Conservation (phyloP, 805 yeast species). For the Candida wancherniae region DNA sequence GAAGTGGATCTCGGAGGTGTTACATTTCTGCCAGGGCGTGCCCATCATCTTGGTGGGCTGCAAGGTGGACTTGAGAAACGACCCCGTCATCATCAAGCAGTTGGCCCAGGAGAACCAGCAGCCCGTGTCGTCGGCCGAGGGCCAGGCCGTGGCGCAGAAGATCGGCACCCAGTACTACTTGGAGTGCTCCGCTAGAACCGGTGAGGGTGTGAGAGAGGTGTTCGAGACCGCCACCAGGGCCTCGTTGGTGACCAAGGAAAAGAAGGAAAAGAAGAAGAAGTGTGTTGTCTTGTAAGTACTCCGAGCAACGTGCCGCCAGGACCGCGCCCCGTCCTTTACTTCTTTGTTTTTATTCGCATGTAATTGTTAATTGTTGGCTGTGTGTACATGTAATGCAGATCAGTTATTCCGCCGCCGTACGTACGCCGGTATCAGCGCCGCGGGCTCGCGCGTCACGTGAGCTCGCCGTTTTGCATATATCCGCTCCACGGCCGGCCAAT, state of each 20-base stretch:
- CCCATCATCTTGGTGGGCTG: constrained; percentile 34
- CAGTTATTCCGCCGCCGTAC: too few relatives aligned
- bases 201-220: constrained; percentile 28
- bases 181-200: constrained; percentile 35
- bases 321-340: constrained; percentile 7
- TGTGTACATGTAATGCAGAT: too few relatives aligned
- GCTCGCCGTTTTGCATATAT: too few relatives aligned
- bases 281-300: constrained; percentile 25
- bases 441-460: too few relatives aligned
- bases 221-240: constrained; percentile 29
- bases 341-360: constrained; percentile 14
- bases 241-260: constrained; percentile 26
- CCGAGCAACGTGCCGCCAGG: constrained; percentile 1
- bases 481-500: too few relatives aligned
- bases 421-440: too few relatives aligned
- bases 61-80: constrained; percentile 31
- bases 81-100: constrained; percentile 23
- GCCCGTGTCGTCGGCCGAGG: constrained; percentile 23
- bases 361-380: constrained; percentile 15
- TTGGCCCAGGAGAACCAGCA: constrained; percentile 22
- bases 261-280: constrained; percentile 28
- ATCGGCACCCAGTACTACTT: constrained; percentile 29
- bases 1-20: constrained; percentile 41
- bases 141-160: constrained; percentile 25
- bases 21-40: constrained; percentile 34